Percentiles rank a stretch among this genome's conserved stretches.
Conservation (phyloP, 768 basidiomycete genomes). For the Mycena sanguinolenta region DNA sequence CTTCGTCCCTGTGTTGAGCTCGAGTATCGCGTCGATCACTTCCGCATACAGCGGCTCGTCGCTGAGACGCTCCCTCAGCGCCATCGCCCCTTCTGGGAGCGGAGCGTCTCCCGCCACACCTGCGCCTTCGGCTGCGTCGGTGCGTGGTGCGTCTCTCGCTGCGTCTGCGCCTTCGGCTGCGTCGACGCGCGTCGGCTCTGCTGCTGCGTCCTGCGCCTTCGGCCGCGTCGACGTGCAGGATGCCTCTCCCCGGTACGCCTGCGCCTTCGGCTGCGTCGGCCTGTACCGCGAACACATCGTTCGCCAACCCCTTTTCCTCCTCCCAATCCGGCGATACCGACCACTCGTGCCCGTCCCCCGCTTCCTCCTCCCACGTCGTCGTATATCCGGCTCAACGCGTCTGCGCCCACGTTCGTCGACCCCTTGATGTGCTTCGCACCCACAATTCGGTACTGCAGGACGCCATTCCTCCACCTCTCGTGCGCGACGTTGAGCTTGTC, state of each 20-base stretch:
- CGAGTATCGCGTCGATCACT: constrained; percentile 16
- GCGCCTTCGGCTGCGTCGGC: constrained; percentile 1
- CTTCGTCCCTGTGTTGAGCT: constrained; percentile 20
- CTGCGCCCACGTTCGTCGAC: constrained; percentile 34
- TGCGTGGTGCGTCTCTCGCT: too few species aligned
- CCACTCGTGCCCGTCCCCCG: constrained; percentile 32
- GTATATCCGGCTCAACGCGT: constrained; percentile 40
- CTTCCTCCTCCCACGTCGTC: background rate
- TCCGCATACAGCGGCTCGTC: constrained; percentile 17
- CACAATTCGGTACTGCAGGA: background rate
- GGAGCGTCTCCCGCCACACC: too few species aligned
- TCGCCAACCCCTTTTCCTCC: constrained; percentile 22
- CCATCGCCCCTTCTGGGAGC: constrained; percentile 18
- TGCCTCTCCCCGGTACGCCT: too few species aligned
- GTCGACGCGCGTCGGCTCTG: too few species aligned
- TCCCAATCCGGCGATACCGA: constrained; percentile 45
- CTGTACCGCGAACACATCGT: constrained; percentile 18
- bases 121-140: too few species aligned
- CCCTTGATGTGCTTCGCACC: constrained; percentile 37
- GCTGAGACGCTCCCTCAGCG: too few species aligned
- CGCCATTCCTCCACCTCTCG: background rate
- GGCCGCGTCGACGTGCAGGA: too few species aligned
- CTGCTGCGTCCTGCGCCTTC: too few species aligned
- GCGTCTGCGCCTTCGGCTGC: too few species aligned
- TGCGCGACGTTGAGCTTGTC: background rate